Evolutionary conservation across 495 filamentous ascomycete species (phyloP), one percentile per base, ranked within the genome.

Genomic region (Sordaria brevicollis): DNA sequence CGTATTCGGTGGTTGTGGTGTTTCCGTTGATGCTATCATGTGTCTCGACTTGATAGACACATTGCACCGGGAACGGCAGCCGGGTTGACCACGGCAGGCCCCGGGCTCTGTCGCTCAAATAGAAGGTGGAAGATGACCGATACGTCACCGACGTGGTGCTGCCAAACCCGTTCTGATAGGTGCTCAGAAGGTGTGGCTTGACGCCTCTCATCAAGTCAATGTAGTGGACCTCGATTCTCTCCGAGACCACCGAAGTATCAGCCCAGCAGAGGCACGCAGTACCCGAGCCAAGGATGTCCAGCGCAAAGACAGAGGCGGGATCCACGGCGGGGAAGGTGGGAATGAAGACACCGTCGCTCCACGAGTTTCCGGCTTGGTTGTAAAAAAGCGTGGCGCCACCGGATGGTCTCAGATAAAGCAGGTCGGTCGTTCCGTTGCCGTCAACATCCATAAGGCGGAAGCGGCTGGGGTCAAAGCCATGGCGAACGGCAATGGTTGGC

Each of bases 251-350:
- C 19, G 11, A 2, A 68, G 11, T n/a, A 8, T 2, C n/a, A 2
- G 73, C 70, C 76, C 76, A 79, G 3, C 72, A 67, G 0, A 83
- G 68, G 65, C 77, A 82, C 3, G 67, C 10, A 4, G 76, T 77
- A 0, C 81, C 81, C 1, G 72, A 68, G 15, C 80, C 81, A 3
- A 79, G 36, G 1, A 83, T 35, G 72, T 83, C 81, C 2, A 78
- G 5, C 0, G 65, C 43, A 0, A 49, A 5, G 0, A 80, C 11
- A 15, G 69, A 39, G 5, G 67, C 3, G 21, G 34, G 15, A 41
- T 74, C 70, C 13, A 74, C 21, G 2, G 21, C 9, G 2, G 71
- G 76, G 36, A 77, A 70, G 15, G n/a, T n/a, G n/a, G n/a, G n/a
- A n/a, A n/a, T n/a, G n/a, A n/a, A n/a, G 33, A 38, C 1, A n/a